Conservation (phyloP, 1,139 yeast species). For the Kodamaea derodonti region DNA sequence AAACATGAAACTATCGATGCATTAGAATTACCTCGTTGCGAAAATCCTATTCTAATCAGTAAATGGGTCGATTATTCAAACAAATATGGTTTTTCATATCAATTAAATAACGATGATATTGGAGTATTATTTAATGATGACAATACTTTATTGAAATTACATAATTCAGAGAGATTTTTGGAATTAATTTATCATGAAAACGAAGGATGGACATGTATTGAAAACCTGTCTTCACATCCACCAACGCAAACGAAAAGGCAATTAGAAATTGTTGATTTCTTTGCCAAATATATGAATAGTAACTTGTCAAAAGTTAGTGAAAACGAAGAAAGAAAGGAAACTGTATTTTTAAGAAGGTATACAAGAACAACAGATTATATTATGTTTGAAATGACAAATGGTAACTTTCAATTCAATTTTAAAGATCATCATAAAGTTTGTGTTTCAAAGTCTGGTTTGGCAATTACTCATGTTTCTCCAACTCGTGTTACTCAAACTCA, state of each 20-base stretch:
- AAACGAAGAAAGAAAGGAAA: slow-evolving; percentile 54
- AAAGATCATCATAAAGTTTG: slow-evolving; percentile 91
- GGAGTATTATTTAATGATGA: slow-evolving; percentile 91
- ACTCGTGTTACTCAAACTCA: slow-evolving; percentile 69
- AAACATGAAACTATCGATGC: slow-evolving; percentile 32
- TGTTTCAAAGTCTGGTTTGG: slow-evolving; percentile 69
- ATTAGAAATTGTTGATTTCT: slow-evolving; percentile 78
- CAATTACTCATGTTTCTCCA: slow-evolving; percentile 80
- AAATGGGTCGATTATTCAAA: slow-evolving; percentile 98
- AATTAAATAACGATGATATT: slow-evolving; percentile 81
- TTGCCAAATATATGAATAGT: slow-evolving; percentile 79
- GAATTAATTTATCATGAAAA: slow-evolving; percentile 55
- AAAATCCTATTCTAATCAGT: slow-evolving; percentile 72
- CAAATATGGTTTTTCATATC: slow-evolving; percentile 93
- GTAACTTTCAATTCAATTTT: slow-evolving; percentile 89
- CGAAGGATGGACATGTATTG: slow-evolving; percentile 74
- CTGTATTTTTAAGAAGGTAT: slow-evolving; percentile 75
- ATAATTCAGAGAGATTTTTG: slow-evolving; percentile 61
- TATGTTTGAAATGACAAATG: slow-evolving; percentile 92
- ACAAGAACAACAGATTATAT: slow-evolving; percentile 75
- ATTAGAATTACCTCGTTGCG: slow-evolving; percentile 43
- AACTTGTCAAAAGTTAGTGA: slow-evolving; percentile 74
- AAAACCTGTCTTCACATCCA: slow-evolving; percentile 51
- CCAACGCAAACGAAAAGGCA: slow-evolving; percentile 66
- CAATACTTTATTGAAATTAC: slow-evolving; percentile 69